Evolutionary conservation across 495 filamentous ascomycete species (phyloP).

Genomic region (Hyaloscypha hepaticicola): DNA sequence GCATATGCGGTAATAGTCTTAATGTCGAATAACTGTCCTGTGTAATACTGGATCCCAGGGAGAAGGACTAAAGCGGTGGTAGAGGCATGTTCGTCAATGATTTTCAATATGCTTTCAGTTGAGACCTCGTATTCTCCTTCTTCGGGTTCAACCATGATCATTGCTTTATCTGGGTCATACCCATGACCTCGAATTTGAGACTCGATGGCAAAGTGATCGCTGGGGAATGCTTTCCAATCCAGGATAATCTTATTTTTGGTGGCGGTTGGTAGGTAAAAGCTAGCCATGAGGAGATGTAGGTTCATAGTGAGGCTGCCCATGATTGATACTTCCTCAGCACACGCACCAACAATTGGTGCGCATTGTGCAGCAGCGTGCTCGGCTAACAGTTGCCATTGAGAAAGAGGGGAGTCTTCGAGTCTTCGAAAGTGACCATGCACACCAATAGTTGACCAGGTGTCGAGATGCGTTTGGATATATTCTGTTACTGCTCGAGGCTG

Average conservation of each 20-base stretch:
- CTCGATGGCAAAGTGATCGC: constrained; percentile 88
- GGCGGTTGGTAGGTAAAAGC: constrained; percentile 78
- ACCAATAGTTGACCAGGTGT: constrained; percentile 86
- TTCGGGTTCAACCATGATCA: constrained; percentile 74
- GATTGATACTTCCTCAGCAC: constrained; percentile 74
- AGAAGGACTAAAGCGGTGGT: constrained; percentile 79
- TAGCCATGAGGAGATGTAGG: constrained; percentile 85
- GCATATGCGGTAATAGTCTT: constrained; percentile 79
- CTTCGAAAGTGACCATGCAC: constrained; percentile 88
- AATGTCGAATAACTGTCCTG: constrained; percentile 86
- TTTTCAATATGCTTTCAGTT: constrained; percentile 68
- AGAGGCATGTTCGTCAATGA: constrained; percentile 77
- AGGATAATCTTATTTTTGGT: constrained; percentile 83
- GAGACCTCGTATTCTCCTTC: constrained; percentile 47
- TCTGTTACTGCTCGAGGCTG: constrained; percentile 72
- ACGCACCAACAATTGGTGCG: constrained; percentile 80
- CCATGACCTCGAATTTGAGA: constrained; percentile 81
- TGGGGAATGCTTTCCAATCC: constrained; percentile 95
- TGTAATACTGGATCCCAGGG: constrained; percentile 93
- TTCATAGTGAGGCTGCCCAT: constrained; percentile 94
- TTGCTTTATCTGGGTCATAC: constrained; percentile 65
- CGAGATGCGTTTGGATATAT: constrained; percentile 73
- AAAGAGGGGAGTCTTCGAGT: constrained; percentile 62
- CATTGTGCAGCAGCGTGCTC: constrained; percentile 54
- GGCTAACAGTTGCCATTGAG: constrained; percentile 45